phyloP scores from a whole-genome alignment of 1,284 basidiomycete genomes.

The Hypsizygus ulmarius region DNA sequence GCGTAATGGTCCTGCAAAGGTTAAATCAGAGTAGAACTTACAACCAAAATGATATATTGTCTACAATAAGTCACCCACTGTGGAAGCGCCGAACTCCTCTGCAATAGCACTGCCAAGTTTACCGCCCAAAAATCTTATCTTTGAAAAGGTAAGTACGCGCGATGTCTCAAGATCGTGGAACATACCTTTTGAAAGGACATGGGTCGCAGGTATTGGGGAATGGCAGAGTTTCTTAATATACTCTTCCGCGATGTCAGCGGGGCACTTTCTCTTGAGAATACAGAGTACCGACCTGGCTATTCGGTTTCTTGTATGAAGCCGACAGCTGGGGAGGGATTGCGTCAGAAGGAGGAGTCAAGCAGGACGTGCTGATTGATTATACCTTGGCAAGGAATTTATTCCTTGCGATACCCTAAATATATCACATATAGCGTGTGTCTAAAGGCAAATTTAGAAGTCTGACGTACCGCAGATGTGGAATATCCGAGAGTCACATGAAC shows the following conservation, averaged over 20 bases:
- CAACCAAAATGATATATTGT: slow-evolving; percentile 24
- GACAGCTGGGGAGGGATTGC: slow-evolving; percentile 54
- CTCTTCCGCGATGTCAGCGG: slow-evolving; percentile 46
- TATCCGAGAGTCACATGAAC: slow-evolving; percentile 81
- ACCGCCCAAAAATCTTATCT: slow-evolving; percentile 95
- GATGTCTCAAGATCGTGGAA: not conserved
- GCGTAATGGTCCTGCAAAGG: slow-evolving; percentile 39
- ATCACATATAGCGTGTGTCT: not conserved
- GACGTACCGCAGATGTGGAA: slow-evolving; percentile 85
- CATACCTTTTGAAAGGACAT: slow-evolving; percentile 84
- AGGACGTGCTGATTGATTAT: slow-evolving; percentile 8
- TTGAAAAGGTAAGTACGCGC: not conserved
- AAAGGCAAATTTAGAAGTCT: not conserved
- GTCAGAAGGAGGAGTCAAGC: not conserved
- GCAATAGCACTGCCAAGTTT: slow-evolving; percentile 91
- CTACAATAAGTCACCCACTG: slow-evolving; percentile 90
- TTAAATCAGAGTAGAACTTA: slow-evolving; percentile 2
- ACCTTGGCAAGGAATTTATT: slow-evolving; percentile 97
- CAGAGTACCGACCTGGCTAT: slow-evolving; percentile 61
- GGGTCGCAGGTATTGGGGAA: slow-evolving; percentile 77
- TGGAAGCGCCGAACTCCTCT: slow-evolving; percentile 83
- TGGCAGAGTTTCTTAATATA: slow-evolving; percentile 79
- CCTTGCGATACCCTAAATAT: slow-evolving; percentile 75
- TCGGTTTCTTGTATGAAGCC: slow-evolving; percentile 88
- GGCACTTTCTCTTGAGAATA: not conserved